Base-by-base conservation (phyloP, 2,329 filamentous ascomycete species). In the Huntiella decipiens region DNA sequence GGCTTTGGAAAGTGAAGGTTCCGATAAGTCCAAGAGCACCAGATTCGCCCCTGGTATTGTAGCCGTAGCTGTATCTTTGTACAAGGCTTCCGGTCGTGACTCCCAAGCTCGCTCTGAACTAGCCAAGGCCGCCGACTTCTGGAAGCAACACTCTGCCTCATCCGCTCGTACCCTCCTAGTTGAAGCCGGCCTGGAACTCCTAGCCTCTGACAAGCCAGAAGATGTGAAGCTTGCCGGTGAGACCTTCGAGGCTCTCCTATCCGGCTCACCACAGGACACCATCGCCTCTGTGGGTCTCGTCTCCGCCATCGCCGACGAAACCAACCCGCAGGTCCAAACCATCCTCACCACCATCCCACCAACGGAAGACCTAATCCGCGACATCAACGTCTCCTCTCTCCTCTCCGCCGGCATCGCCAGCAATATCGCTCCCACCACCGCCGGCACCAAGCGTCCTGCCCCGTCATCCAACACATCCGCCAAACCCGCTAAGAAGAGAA, bases 11-110 rank as follows among this genome's bases (percentile, higher is more conserved):
- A 16, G 6, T 8, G 62, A 73, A 41, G 74, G 73, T 3, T 67
- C 59, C 4, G 63, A 66, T 1, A 66, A 71, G 12, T 68, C 79
- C 48, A 67, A 75, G 47, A 77, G 86, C 53, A 73, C 81, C 19
- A 79, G 87, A 8, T 91, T 79, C 59, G 79, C 84, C 19, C 88
- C 91, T 0, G 88, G 88, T 2, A 67, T 98, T 1, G 72, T 96
- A 22, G 85, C 83, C 1, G 67, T 88, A 1, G 67, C 82, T 3
- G 79, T 93, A 7, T 77, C 82, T 2, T 68, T 98, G 0, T 91
- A 94, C 61, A 74, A 75, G 54, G 65, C 70, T 2, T 79, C 91
- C 58, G 79, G 81, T 35, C 81, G 86, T 33, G 79, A 79, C 52
- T 65, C 69, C 17, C 77, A 82, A 28, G 76, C 82, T 51, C 82